These are phyloP conservation scores for Annulohypoxylon stygium DNA, from an alignment of 495 filamentous ascomycete genomes.

Conservation along the genomic window DNA sequence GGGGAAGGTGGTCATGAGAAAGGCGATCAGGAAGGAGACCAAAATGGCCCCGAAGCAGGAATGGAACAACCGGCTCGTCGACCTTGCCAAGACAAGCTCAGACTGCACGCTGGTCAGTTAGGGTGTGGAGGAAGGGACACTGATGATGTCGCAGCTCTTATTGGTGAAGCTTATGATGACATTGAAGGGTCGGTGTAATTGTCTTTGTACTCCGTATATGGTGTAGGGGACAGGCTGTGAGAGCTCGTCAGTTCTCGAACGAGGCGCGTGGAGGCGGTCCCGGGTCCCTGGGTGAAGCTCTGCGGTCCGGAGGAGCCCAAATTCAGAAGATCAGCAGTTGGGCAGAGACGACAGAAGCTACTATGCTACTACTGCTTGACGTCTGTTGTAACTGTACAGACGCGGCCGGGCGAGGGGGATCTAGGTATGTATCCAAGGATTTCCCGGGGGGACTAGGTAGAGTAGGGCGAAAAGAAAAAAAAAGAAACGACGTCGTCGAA, in stretches of 20 bases:
- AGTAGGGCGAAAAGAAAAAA: slow-evolving; percentile 22
- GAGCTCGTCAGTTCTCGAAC: slow-evolving; percentile 49
- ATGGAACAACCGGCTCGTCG: slow-evolving; percentile 49
- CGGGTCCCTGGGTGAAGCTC: slow-evolving; percentile 50
- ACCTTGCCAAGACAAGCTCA: slow-evolving; percentile 48
- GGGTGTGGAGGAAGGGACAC: slow-evolving; percentile 50
- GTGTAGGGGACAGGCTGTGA: slow-evolving; percentile 46
- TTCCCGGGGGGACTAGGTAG: slow-evolving; percentile 21
- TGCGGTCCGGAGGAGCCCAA: slow-evolving; percentile 51
- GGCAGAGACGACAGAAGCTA: slow-evolving; percentile 50
- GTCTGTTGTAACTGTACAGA: slow-evolving; percentile 28
- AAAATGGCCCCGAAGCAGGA: slow-evolving; percentile 42
- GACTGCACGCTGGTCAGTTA: slow-evolving; percentile 50
- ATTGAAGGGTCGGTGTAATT: slow-evolving; percentile 51
- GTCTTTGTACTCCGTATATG: slow-evolving; percentile 34
- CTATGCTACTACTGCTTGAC: slow-evolving; percentile 36
- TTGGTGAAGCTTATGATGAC: slow-evolving; percentile 49
- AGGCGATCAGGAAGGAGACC: slow-evolving; percentile 50
- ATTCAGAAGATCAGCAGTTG: slow-evolving; percentile 56
- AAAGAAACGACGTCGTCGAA: slow-evolving; percentile 46
- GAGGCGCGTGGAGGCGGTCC: slow-evolving; percentile 49
- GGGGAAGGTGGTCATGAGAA: slow-evolving; percentile 56
- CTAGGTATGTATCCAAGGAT: slow-evolving; percentile 41
- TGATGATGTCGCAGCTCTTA: slow-evolving; percentile 50
- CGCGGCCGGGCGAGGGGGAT: slow-evolving; percentile 29